These are phyloP conservation scores for Mangifera indica DNA, from an alignment of 345 rosid species.

Conservation along the genomic window DNA sequence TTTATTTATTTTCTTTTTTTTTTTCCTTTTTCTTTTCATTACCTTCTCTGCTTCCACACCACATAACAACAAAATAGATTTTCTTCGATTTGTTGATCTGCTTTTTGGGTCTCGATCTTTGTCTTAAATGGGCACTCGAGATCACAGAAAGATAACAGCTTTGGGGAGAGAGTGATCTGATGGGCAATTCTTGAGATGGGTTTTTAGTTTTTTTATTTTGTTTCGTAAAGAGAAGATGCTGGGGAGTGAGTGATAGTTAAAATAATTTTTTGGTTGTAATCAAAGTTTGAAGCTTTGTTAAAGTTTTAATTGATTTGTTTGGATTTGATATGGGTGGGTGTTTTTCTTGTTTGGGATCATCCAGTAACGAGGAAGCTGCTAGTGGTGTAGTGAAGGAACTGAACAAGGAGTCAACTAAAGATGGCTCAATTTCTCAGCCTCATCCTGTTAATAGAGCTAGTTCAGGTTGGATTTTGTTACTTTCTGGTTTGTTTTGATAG, in stretches of 20 bases:
- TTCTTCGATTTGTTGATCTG: constrained; percentile 86
- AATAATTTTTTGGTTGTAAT: constrained; percentile 16
- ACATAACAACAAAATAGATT: constrained; percentile 28
- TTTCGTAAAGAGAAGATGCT: constrained; percentile 19
- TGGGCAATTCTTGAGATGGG: constrained; percentile 24
- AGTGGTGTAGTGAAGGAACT: constrained; percentile 54
- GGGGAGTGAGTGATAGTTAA: constrained; percentile 26
- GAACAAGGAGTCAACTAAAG: constrained; percentile 68
- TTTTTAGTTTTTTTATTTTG: not conserved
- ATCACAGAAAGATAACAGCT: constrained; percentile 36
- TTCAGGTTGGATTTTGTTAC: constrained; percentile 52
- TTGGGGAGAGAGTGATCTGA: constrained; percentile 29
- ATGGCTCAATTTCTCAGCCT: constrained; percentile 68
- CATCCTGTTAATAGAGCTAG: constrained; percentile 52
- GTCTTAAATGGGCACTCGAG: constrained; percentile 45
- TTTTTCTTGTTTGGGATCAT: constrained; percentile 95
- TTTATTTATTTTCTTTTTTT: not conserved
- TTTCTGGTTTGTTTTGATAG: constrained; percentile 8
- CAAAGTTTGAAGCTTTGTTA: constrained; percentile 33
- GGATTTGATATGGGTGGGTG: constrained; percentile 94
- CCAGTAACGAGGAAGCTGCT: constrained; percentile 55
- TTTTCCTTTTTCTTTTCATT: constrained; percentile 28
- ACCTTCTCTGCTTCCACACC: constrained; percentile 49
- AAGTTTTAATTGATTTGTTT: constrained; percentile 36
- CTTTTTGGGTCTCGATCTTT: constrained; percentile 57